Conservation (phyloP, 805 yeast species). For the Lachancea sp. region DNA sequence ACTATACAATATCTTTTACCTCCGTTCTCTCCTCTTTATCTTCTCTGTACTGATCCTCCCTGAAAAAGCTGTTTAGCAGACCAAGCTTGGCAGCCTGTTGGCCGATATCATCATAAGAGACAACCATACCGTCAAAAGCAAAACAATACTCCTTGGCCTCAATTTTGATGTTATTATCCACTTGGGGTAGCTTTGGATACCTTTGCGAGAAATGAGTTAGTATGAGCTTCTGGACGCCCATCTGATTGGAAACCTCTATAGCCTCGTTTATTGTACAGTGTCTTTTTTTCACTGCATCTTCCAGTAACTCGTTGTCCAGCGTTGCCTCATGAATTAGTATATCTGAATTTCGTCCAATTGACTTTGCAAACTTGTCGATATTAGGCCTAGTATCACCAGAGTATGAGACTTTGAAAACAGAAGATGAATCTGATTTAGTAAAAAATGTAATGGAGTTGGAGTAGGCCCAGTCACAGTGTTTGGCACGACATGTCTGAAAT, state of each 20-base stretch:
- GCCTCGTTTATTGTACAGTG: constrained; percentile 93
- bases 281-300: constrained; percentile 73
- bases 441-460: constrained; percentile 50
- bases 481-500: constrained; percentile 64
- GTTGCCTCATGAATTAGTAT: constrained; percentile 91
- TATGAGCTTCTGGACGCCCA: constrained; percentile 66
- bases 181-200: constrained; percentile 54
- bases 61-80: constrained; percentile 28
- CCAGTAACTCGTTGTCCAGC: constrained; percentile 66
- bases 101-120: constrained; percentile 41
- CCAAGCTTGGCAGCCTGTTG: constrained; percentile 30
- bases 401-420: constrained; percentile 64
- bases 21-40: background rate
- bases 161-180: constrained; percentile 26
- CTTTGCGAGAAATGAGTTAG: constrained; percentile 93
- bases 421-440: constrained; percentile 21
- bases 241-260: constrained; percentile 54
- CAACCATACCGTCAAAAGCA: constrained; percentile 64
- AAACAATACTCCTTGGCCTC: constrained; percentile 37
- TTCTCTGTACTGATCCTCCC: constrained; percentile 22
- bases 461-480: constrained; percentile 81
- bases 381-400: constrained; percentile 96
- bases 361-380: constrained; percentile 44
- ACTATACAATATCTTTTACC: constrained; percentile 9
- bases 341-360: constrained; percentile 61